These are phyloP conservation scores for Pseudogymnoascus sp. DNA, from an alignment of 2,329 filamentous ascomycete genomes.

Conservation along the genomic window DNA sequence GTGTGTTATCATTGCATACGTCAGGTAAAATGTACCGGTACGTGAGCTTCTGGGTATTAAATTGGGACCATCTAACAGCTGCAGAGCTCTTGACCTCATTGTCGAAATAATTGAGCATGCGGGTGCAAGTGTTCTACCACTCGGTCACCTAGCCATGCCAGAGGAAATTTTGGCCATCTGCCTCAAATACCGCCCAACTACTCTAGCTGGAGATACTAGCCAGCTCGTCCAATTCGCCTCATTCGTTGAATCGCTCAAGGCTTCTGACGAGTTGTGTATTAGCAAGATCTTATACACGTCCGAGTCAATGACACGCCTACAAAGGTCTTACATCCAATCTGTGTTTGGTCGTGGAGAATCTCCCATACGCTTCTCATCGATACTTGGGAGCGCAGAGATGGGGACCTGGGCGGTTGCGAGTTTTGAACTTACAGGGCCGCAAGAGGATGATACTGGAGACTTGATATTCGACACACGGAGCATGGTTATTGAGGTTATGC, in stretches of 20 bases:
- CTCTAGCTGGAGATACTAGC: neutral
- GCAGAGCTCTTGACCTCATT: neutral
- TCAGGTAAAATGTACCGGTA: constrained; percentile 2
- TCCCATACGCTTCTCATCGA: neutral
- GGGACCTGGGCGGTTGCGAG: neutral
- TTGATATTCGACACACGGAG: constrained; percentile 1
- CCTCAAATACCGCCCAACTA: neutral
- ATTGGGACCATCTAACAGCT: neutral
- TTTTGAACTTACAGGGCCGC: neutral
- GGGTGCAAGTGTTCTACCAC: neutral
- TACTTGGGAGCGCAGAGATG: constrained; percentile 4
- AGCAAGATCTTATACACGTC: neutral
- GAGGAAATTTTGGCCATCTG: neutral
- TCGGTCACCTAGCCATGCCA: neutral
- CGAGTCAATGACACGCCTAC: neutral
- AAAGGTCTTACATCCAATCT: neutral
- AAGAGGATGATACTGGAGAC: neutral
- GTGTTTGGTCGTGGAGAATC: neutral
- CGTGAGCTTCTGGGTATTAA: too few relatives aligned
- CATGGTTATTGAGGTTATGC: constrained; percentile 1
- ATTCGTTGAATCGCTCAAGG: neutral
- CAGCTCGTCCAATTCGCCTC: neutral
- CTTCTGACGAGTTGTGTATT: neutral
- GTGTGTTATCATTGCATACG: constrained; percentile 1
- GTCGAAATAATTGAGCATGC: neutral